Conservation (phyloP, 2,329 filamentous ascomycete genomes). For the Hypoxylon sp. region DNA sequence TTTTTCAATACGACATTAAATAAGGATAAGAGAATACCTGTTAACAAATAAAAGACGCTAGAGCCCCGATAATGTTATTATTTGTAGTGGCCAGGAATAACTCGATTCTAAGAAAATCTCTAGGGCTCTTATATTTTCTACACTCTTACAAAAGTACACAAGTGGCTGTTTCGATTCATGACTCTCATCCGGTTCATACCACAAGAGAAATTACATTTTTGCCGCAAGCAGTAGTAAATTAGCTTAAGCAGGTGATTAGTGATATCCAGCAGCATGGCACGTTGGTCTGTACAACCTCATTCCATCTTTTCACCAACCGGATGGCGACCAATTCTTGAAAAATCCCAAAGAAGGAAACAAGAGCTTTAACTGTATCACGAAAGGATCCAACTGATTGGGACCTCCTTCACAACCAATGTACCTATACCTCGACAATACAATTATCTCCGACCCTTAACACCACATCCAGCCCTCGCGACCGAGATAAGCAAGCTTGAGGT, state of each 20-base stretch:
- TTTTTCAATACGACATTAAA: neutral
- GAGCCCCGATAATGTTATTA: neutral
- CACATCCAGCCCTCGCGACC: neutral
- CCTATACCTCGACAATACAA: neutral
- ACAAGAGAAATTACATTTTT: neutral
- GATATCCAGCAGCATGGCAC: neutral
- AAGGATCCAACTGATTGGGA: slow-evolving; percentile 10
- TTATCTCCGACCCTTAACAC: neutral
- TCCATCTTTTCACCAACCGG: slow-evolving; percentile 14
- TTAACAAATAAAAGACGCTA: too few species aligned
- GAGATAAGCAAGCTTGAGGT: slow-evolving; percentile 15
- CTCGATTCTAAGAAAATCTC: too few species aligned
- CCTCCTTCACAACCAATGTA: neutral
- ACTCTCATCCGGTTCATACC: neutral
- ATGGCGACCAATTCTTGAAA: slow-evolving; percentile 7
- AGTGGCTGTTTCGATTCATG: neutral
- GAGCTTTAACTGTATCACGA: slow-evolving; percentile 1
- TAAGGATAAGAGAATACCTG: too few species aligned
- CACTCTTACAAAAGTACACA: neutral
- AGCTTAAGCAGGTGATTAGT: neutral
- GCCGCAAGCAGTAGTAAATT: neutral
- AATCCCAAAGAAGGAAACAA: neutral
- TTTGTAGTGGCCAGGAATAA: neutral
- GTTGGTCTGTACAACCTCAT: slow-evolving; percentile 4
- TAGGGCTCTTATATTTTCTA: neutral